A percentile compares a stretch with the other conserved stretches of the same genome.
phyloP scores from a whole-genome alignment of 805 yeast genomes.

The Debaryomyces castellii region DNA sequence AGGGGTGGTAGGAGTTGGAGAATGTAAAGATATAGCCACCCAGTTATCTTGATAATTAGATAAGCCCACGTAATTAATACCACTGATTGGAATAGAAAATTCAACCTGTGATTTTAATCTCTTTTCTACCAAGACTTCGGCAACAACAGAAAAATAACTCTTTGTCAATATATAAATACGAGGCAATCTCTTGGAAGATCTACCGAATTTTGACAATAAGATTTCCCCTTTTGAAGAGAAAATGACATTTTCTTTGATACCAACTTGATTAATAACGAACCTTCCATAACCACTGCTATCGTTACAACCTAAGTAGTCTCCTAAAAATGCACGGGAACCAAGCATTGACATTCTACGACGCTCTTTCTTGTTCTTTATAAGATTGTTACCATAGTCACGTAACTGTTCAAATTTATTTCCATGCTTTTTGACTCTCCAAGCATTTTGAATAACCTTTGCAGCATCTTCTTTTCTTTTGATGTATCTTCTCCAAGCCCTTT shows the following conservation, averaged over 20 bases:
- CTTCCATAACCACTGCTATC: constrained; percentile 69
- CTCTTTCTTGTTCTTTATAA: constrained; percentile 76
- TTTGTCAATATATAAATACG: constrained; percentile 72
- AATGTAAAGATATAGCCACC: constrained; percentile 64
- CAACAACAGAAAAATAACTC: constrained; percentile 62
- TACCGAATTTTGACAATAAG: constrained; percentile 82
- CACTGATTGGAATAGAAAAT: constrained; percentile 55
- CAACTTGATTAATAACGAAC: constrained; percentile 66
- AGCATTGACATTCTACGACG: constrained; percentile 84
- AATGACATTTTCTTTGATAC: constrained; percentile 65
- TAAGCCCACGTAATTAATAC: constrained; percentile 62
- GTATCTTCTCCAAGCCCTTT: constrained; percentile 92
- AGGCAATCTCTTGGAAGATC: constrained; percentile 79
- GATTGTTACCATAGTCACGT: constrained; percentile 76
- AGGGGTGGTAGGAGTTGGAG: constrained; percentile 54
- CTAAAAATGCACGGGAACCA: constrained; percentile 87
- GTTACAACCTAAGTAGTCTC: constrained; percentile 91
- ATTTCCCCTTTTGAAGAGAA: constrained; percentile 84
- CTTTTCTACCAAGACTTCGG: constrained; percentile 66
- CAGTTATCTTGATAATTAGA: constrained; percentile 88
- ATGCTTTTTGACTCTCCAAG: constrained; percentile 77
- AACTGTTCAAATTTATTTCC: constrained; percentile 82
- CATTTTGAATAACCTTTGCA: constrained; percentile 75
- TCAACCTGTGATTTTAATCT: constrained; percentile 60
- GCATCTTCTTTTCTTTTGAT: constrained; percentile 80